Percentiles rank a stretch among this genome's conserved stretches.
These are phyloP conservation scores for Sugiyamaella xylanicola DNA, from an alignment of 1,139 yeast species.

Conservation along the genomic window DNA sequence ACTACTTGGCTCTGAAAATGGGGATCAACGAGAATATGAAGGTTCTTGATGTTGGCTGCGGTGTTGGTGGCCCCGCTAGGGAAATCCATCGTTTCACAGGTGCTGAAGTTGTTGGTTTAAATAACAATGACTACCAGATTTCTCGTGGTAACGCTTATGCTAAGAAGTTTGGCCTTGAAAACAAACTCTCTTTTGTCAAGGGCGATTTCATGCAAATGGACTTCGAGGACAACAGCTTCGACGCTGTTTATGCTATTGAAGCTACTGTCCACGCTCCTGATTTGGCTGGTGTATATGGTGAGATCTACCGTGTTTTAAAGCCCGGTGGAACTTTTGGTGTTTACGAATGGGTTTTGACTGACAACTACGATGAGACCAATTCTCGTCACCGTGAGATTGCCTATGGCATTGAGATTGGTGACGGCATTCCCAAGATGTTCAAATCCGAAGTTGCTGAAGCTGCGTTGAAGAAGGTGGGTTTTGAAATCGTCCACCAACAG, in stretches of 20 bases:
- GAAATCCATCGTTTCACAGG: slow-evolving; percentile 92
- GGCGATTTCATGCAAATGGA: slow-evolving; percentile 99
- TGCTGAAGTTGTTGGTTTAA: slow-evolving; percentile 83
- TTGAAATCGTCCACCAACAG: slow-evolving; percentile 69
- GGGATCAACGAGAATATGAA: slow-evolving; percentile 75
- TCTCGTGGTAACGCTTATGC: slow-evolving; percentile 89
- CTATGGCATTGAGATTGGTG: slow-evolving; percentile 97
- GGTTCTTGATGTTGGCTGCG: slow-evolving; percentile 98
- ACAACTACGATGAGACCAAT: slow-evolving; percentile 81
- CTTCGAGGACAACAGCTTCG: slow-evolving; percentile 83
- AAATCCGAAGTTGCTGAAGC: slow-evolving; percentile 78
- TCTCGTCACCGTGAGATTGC: slow-evolving; percentile 92
- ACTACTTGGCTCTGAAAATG: slow-evolving; percentile 87
- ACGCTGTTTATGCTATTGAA: slow-evolving; percentile 97
- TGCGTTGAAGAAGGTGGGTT: slow-evolving; percentile 87
- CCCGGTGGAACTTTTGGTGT: slow-evolving; percentile 98
- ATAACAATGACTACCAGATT: slow-evolving; percentile 94
- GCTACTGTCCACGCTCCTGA: slow-evolving; percentile 98
- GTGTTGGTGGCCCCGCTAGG: slow-evolving; percentile 99
- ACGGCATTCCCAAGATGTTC: slow-evolving; percentile 98
- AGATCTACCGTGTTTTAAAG: slow-evolving; percentile 91
- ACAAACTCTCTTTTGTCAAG: slow-evolving; percentile 83
- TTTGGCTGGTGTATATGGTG: slow-evolving; percentile 92
- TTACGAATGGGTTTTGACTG: slow-evolving; percentile 99
- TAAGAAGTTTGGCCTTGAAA: slow-evolving; percentile 59